Evolutionary conservation across 2,329 filamentous ascomycete species (phyloP).

Genomic region (Colletotrichum aenigma): DNA sequence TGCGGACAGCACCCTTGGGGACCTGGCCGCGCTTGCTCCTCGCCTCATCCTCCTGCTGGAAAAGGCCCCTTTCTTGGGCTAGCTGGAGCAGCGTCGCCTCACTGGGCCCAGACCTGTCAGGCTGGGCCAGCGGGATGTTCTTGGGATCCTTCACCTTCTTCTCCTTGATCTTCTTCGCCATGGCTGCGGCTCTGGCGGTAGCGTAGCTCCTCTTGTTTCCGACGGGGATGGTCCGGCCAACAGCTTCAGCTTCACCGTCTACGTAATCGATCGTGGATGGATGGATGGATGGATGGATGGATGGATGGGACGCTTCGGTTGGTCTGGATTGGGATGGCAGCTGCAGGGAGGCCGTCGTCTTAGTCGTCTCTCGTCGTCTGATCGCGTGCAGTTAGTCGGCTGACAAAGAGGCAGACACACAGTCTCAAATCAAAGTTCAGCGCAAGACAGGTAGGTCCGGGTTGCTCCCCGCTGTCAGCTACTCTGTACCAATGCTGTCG

Average conservation of each 20-base stretch:
- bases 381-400: not conserved
- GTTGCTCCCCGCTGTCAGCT: not conserved
- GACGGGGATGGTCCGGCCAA: not conserved
- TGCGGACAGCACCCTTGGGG: conserved; percentile 17
- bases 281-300: not conserved
- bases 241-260: not conserved
- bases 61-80: conserved; percentile 67
- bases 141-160: conserved; percentile 52
- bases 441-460: not conserved
- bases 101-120: conserved; percentile 65
- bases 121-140: conserved; percentile 68
- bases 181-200: not conserved
- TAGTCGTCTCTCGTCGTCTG: not conserved
- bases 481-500: not conserved
- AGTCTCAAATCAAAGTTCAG: not conserved
- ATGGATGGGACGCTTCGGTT: not conserved
- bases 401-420: not conserved
- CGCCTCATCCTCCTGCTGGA: conserved; percentile 52
- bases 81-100: conserved; percentile 76
- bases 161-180: conserved; percentile 43
- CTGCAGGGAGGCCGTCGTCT: not conserved
- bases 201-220: not conserved
- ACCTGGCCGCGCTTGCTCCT: conserved; percentile 31
- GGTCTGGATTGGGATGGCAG: not conserved
- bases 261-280: not conserved